These are phyloP conservation scores for Clarireedia paspali DNA, from an alignment of 2,329 filamentous ascomycete genomes.

Conservation along the genomic window DNA sequence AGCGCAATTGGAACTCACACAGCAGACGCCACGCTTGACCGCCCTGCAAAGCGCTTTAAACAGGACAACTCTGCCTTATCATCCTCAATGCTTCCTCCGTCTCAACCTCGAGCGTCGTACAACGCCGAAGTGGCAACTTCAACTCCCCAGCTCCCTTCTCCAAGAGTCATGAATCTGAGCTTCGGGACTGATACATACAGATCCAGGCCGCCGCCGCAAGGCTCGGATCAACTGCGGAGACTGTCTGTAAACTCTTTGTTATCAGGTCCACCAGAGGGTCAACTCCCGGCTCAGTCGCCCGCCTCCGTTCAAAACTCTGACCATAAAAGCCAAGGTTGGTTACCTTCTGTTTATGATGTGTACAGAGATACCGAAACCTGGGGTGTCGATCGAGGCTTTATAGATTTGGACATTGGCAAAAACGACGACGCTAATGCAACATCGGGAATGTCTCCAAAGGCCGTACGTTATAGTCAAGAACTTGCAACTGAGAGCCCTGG, in stretches of 20 bases:
- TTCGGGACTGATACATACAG: neutral
- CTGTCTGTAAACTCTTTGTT: slow-evolving; percentile 61
- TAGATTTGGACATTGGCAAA: slow-evolving; percentile 60
- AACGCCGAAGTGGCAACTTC: neutral
- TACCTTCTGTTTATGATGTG: slow-evolving; percentile 11
- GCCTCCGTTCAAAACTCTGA: slow-evolving; percentile 1
- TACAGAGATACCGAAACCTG: slow-evolving; percentile 43
- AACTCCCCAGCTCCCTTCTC: no score
- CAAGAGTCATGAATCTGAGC: no score
- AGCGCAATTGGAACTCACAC: slow-evolving; percentile 10
- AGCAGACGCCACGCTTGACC: slow-evolving; percentile 3
- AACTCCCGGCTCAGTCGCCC: neutral
- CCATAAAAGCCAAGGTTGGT: slow-evolving; percentile 2
- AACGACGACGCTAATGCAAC: slow-evolving; percentile 68
- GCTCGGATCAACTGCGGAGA: slow-evolving; percentile 37
- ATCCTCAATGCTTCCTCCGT: slow-evolving; percentile 1
- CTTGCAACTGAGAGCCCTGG: slow-evolving; percentile 1
- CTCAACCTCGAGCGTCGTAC: neutral
- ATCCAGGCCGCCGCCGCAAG: neutral
- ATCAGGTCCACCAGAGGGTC: slow-evolving; percentile 37
- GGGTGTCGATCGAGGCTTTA: slow-evolving; percentile 63
- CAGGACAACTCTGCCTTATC: slow-evolving; percentile 7
- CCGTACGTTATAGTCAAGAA: slow-evolving; percentile 26
- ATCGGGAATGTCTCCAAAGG: slow-evolving; percentile 36
- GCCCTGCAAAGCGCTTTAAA: slow-evolving; percentile 20